A percentile compares a stretch with the other conserved stretches of the same genome.
Evolutionary conservation across 495 filamentous ascomycete genomes (phyloP).

Genomic region (Hypoxylon crocopeplum): DNA sequence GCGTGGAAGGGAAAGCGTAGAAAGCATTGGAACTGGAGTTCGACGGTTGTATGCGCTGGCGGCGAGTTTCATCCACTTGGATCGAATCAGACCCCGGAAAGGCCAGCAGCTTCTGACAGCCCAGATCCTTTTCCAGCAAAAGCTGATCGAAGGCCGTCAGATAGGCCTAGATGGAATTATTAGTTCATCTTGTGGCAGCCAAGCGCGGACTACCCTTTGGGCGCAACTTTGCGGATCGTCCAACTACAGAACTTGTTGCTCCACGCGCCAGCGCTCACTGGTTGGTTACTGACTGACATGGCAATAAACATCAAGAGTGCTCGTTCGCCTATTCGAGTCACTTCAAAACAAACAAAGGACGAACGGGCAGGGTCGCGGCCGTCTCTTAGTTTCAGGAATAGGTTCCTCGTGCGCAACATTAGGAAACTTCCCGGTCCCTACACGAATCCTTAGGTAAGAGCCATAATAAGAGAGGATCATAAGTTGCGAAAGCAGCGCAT

Average conservation of each 20-base stretch:
- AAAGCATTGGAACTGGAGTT: constrained; percentile 37
- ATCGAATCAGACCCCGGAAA: constrained; percentile 45
- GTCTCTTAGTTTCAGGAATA: constrained; percentile 30
- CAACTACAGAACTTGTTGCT: constrained; percentile 45
- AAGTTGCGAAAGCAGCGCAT: constrained; percentile 13
- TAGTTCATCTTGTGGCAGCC: constrained; percentile 31
- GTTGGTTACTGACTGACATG: constrained; percentile 28
- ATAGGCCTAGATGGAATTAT: constrained; percentile 2
- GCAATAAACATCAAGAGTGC: constrained; percentile 26
- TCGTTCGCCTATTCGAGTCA: constrained; percentile 39
- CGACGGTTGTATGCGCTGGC: constrained; percentile 43
- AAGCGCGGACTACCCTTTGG: constrained; percentile 39
- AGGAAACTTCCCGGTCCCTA: constrained; percentile 1
- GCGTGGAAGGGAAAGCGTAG: constrained; percentile 25
- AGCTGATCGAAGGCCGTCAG: constrained; percentile 36
- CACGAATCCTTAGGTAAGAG: constrained; percentile 1
- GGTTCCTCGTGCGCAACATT: constrained; percentile 7
- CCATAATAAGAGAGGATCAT: constrained; percentile 11
- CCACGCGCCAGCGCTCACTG: constrained; percentile 39
- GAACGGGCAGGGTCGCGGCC: constrained; percentile 29
- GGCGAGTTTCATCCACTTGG: constrained; percentile 43
- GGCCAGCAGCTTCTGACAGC: constrained; percentile 35
- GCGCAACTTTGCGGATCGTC: constrained; percentile 43
- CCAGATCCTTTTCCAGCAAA: constrained; percentile 38
- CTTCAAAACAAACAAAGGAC: constrained; percentile 40